A percentile compares a stretch with the other conserved stretches of the same genome.
Conservation (phyloP, 2,329 filamentous ascomycete species). For the Chrysoporthe puriensis region DNA sequence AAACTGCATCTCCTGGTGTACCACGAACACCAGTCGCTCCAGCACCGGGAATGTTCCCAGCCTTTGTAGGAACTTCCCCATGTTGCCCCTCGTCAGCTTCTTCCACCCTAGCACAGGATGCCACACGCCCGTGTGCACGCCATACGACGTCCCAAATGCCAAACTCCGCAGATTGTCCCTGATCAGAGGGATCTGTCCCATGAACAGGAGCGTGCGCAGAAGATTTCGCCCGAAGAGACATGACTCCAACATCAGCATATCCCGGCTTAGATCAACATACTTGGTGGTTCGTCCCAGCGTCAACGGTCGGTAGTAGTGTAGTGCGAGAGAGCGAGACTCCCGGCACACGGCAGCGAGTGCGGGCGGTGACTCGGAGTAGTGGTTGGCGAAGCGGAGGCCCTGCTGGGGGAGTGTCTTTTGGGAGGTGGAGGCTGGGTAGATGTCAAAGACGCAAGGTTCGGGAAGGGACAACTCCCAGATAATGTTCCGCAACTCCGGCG, state of each 20-base stretch:
- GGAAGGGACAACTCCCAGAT: constrained; percentile 52
- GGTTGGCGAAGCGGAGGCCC: constrained; percentile 52
- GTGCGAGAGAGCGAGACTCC: constrained; percentile 48
- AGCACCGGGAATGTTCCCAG: constrained; percentile 47
- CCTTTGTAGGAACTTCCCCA: constrained; percentile 46
- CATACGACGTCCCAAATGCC: constrained; percentile 52
- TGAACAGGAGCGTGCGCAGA: constrained; percentile 49
- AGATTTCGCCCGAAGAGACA: constrained; percentile 52
- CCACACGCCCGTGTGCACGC: constrained; percentile 48
- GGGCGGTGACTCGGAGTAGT: constrained; percentile 50
- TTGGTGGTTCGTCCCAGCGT: constrained; percentile 51
- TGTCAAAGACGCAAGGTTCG: constrained; percentile 50
- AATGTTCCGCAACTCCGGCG: constrained; percentile 49
- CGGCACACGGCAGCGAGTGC: constrained; percentile 48
- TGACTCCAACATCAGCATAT: constrained; percentile 51
- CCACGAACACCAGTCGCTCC: constrained; percentile 47
- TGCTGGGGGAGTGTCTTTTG: constrained; percentile 44
- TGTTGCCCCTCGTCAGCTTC: constrained; percentile 45
- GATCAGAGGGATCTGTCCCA: constrained; percentile 50
- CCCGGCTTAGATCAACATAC: constrained; percentile 49
- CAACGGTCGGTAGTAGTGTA: constrained; percentile 49
- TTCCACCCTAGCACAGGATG: constrained; percentile 51
- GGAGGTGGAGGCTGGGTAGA: constrained; percentile 49
- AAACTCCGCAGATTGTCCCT: constrained; percentile 45
- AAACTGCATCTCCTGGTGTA: constrained; percentile 53